Conservation (phyloP, 1,284 basidiomycete species). For the Sparassis latifolia region DNA sequence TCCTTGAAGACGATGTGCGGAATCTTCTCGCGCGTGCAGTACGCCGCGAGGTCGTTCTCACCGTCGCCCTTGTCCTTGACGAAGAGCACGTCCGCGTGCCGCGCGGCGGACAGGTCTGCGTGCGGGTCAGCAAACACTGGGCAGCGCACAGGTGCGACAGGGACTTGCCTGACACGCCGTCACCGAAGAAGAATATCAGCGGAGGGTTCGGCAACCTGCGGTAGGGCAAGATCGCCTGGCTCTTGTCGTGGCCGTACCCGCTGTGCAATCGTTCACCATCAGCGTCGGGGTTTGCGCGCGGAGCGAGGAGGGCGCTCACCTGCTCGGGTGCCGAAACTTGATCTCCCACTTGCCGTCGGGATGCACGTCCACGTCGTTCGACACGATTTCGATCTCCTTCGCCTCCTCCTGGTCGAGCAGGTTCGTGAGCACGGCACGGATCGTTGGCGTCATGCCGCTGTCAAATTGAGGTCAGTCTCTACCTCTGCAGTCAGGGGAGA, state of each 20-base stretch:
- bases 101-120: constrained; percentile 83
- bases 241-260: constrained; percentile 91
- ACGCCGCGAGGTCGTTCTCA: constrained; percentile 81
- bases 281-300: not conserved
- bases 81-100: constrained; percentile 85
- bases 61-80: constrained; percentile 77
- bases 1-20: constrained; percentile 61
- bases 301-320: constrained; percentile 33
- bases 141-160: constrained; percentile 15
- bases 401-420: constrained; percentile 72
- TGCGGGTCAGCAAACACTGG: not conserved
- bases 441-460: constrained; percentile 89
- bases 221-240: constrained; percentile 86
- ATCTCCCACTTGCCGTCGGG: constrained; percentile 78
- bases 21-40: constrained; percentile 67
- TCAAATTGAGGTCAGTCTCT: not conserved
- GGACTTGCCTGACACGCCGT: constrained; percentile 77
- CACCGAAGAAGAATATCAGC: constrained; percentile 90
- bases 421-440: constrained; percentile 80
- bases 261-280: constrained; percentile 28
- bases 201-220: constrained; percentile 63
- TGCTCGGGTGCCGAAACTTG: constrained; percentile 82
- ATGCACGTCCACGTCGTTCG: constrained; percentile 74
- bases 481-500: not conserved
- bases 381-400: constrained; percentile 78